Evolutionary conservation across 768 basidiomycete species (phyloP), one percentile per base, ranked within the genome.

Genomic region (Lentinula lateritia): DNA sequence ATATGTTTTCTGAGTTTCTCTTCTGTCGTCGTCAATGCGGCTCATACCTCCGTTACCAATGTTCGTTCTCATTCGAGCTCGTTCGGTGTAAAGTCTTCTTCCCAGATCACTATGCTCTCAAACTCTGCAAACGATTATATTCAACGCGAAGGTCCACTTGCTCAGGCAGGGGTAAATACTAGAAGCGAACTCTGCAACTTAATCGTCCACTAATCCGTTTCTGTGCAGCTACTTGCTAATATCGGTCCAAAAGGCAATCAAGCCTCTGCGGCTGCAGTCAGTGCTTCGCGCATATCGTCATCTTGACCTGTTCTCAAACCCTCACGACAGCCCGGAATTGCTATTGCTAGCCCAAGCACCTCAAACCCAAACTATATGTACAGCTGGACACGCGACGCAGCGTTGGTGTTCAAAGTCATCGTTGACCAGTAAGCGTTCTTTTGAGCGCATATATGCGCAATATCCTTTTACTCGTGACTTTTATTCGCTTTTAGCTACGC

Each of bases 371-470:
- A 88, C 69, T 87, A 89, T 63, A 71, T 86, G 38, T 90, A 75
- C 72, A 81, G 84, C 1, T 90, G 88, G 88, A 80, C 76, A 16
- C 82, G 89, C 56, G 89, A 90, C 70, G 79, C 86, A 4, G 80
- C 87, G 0, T 77, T 89, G 61, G 84, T 85, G 3, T 85, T 86
- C 73, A 81, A 85, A 68, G 64, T 66, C 15, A 65, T 79, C 61
- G 72, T 77, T 57, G 74, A 78, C 57, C 69, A 76, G 75, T 84
- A 74, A 50, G 74, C 32, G 15, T 8, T 9, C 10, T 10, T 48
- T 20, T 23, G 20, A 10, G 20, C 46, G 46, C 46, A 48, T 48
- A 48, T 48, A 48, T 48, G 46, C 9, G n/a, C 43, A 7, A 8
- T 18, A 10, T 48, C n/a, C 8, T 18, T 20, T 9, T 9, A 20